Percentiles rank a stretch among this genome's conserved stretches.
Conservation (phyloP, 2,329 filamentous ascomycete species). For the Penicillium sp. region DNA sequence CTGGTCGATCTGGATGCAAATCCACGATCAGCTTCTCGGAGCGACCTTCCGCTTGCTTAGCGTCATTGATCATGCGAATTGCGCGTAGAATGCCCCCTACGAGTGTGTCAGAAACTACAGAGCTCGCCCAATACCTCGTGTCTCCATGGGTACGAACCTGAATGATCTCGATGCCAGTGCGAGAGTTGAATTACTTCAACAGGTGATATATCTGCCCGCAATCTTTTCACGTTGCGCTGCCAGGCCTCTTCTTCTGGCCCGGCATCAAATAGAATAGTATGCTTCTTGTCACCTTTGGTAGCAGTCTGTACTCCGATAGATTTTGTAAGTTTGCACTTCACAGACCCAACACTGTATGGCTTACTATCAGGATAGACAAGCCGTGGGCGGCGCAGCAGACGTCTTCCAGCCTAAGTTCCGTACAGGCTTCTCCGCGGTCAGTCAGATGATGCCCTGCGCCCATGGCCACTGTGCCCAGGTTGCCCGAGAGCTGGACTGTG, state of each 20-base stretch:
- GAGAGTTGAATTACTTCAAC: conserved; percentile 55
- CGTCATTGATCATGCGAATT: conserved; percentile 51
- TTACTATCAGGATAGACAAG: conserved; percentile 54
- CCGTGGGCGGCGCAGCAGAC: conserved; percentile 59
- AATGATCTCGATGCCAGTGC: conserved; percentile 60
- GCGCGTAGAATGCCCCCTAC: conserved; percentile 54
- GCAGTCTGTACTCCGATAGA: conserved; percentile 44
- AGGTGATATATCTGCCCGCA: conserved; percentile 44
- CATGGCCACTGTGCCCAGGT: conserved; percentile 46
- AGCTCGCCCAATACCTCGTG: background rate
- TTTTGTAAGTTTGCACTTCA: background rate
- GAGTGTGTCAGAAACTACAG: background rate
- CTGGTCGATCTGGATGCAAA: conserved; percentile 56
- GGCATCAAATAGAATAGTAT: conserved; percentile 56
- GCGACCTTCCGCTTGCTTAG: conserved; percentile 31
- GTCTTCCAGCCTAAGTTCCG: conserved; percentile 53
- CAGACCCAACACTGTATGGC: conserved; percentile 2
- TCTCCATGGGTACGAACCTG: conserved; percentile 36
- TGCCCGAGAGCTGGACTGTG: conserved; percentile 46
- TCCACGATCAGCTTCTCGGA: conserved; percentile 45
- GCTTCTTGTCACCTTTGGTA: conserved; percentile 46
- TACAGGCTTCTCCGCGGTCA: conserved; percentile 45
- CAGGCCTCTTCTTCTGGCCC: conserved; percentile 56
- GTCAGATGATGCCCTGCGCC: conserved; percentile 35
- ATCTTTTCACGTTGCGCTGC: conserved; percentile 52